A percentile compares a stretch with the other conserved stretches of the same genome.
These are phyloP conservation scores for Trichosporon sp. DNA, from an alignment of 1,284 basidiomycete species.

Conservation along the genomic window DNA sequence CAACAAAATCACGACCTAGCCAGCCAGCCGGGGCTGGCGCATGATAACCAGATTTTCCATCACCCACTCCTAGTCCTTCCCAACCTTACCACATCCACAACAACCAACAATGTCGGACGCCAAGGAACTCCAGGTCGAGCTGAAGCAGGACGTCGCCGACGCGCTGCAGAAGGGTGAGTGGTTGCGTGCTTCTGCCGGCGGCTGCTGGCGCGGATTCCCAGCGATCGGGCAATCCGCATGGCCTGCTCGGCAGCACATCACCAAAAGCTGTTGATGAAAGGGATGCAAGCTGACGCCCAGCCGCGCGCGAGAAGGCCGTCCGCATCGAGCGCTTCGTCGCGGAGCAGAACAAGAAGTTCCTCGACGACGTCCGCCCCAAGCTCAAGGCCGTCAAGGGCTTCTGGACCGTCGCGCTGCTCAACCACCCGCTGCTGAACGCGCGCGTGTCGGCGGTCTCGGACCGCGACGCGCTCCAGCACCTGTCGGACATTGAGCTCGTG, in stretches of 20 bases:
- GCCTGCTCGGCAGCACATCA: too few relatives aligned
- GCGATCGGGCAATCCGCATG: too few relatives aligned
- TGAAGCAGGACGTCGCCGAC: neutral
- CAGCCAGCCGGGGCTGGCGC: neutral
- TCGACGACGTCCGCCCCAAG: slow-evolving; percentile 27
- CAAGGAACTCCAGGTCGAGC: slow-evolving; percentile 2
- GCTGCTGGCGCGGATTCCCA: too few relatives aligned
- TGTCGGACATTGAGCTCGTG: slow-evolving; percentile 43
- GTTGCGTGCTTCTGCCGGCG: too few relatives aligned
- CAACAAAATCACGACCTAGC: neutral
- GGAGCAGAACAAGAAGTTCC: slow-evolving; percentile 30
- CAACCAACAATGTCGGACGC: neutral
- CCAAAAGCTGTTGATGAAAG: too few relatives aligned
- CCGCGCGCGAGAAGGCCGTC: slow-evolving; percentile 33
- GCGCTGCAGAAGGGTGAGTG: neutral
- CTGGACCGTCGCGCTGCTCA: slow-evolving; percentile 39
- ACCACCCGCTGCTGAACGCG: slow-evolving; percentile 24
- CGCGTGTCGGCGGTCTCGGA: slow-evolving; percentile 34
- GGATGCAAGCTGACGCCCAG: slow-evolving; percentile 17
- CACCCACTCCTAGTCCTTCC: neutral
- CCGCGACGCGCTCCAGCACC: slow-evolving; percentile 41
- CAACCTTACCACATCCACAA: neutral
- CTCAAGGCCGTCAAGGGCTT: slow-evolving; percentile 40
- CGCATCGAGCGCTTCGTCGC: slow-evolving; percentile 24
- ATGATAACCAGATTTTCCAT: neutral